Base-by-base conservation (phyloP, 306 rosid species). In the Canavalia ensiformis region DNA sequence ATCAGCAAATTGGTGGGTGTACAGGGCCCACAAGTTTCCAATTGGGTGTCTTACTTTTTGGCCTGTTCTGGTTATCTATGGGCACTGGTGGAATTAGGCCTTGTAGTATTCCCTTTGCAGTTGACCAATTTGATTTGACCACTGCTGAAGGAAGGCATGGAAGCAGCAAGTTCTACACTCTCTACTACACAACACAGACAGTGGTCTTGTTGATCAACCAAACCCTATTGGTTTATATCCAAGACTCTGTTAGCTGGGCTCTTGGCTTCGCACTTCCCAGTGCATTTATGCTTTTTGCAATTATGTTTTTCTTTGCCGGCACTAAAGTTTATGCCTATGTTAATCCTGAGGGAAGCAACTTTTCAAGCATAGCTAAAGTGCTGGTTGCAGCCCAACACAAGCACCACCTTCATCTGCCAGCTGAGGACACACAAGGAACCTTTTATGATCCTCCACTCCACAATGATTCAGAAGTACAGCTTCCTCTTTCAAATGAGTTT, bases 191-290 rank as follows among this genome's bases (percentile, higher is more conserved):
- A n/a, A 66, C 87, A 3, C 87, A 83, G 69, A 81, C 86, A 0
- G 0, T 87, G 7, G n/a, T 88, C 18, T 1, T 88, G 76, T 31
- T 91, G 42, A 6, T 91, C 54, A 84, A 82, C 47, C 86, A 71
- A 28, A 85, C 92, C 0, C 29, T 91, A 0, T 60, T 91, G 51
- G 92, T 94, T 8, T 90, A 90, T 71, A 77, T 94, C 0, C 92
- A 88, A 42, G 91, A 88, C 29, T 75, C 79, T 34, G 68, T 91
- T 4, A 91, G 95, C 56, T 94, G 97, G 98, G 83, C 87, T 2
- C 45, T 91, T 64, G 98, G 94, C 1, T 90, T 82, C 80, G 94
- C 84, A 2, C 56, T 91, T 0, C 94, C 92, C 1, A 55, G 81
- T 3, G 0, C 79, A 1, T 85, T 86, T 8, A 93, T 90, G 94